Evolutionary conservation across 148 eudicot genomes (phyloP).

Genomic region (Amaranthus palmeri): DNA sequence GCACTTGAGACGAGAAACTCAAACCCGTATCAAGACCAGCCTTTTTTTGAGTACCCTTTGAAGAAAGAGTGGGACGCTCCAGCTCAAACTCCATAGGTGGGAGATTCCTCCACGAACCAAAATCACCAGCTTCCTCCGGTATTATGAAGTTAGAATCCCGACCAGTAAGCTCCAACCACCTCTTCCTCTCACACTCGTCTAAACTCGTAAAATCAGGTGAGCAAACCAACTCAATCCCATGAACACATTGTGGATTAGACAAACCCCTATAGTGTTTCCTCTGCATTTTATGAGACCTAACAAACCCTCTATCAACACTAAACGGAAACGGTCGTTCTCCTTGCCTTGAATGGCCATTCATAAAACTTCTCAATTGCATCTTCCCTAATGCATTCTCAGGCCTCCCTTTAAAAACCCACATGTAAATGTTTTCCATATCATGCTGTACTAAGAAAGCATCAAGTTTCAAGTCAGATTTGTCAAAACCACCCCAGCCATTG

Average conservation of each 20-base stretch:
- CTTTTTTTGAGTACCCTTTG: conserved; percentile 35
- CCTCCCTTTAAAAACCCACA: conserved; percentile 60
- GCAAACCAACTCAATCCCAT: conserved; percentile 52
- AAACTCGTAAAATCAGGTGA: conserved; percentile 39
- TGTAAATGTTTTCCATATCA: conserved; percentile 52
- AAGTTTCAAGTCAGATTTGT: conserved; percentile 56
- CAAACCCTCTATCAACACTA: conserved; percentile 54
- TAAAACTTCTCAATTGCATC: conserved; percentile 66
- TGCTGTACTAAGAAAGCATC: conserved; percentile 68
- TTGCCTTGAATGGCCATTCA: conserved; percentile 69
- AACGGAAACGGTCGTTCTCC: conserved; percentile 60
- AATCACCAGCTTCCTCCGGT: conserved; percentile 52
- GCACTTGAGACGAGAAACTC: conserved; percentile 31
- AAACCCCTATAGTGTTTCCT: conserved; percentile 63
- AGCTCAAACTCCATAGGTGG: conserved; percentile 52
- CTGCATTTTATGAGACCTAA: conserved; percentile 65
- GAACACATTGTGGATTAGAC: conserved; percentile 68
- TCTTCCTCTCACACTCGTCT: conserved; percentile 48
- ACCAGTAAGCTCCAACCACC: conserved; percentile 59
- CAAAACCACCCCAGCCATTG: conserved; percentile 52
- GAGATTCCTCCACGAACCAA: conserved; percentile 57
- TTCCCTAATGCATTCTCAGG: conserved; percentile 51
- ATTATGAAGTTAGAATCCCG: conserved; percentile 42
- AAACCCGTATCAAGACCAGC: conserved; percentile 34
- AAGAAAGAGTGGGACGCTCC: conserved; percentile 33